Evolutionary conservation across 306 rosid genomes (phyloP), one percentile per base, ranked within the genome.

Genomic region (Vigna radiata): DNA sequence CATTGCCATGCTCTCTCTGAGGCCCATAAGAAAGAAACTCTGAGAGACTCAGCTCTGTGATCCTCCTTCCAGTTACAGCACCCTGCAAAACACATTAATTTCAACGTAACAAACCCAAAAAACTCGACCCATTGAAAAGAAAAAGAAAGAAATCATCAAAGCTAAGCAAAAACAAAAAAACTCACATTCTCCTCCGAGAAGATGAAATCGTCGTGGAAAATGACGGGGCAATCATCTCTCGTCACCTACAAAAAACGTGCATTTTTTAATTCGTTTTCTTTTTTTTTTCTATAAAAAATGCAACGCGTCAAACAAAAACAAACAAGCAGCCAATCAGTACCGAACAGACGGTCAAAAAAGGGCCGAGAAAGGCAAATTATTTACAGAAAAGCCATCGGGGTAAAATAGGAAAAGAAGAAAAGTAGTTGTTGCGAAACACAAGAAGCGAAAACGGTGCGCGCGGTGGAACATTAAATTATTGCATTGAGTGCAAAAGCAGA

Each of bases 21-120:
- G 85, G 89, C 44, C 98, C 98, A 70, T 89, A 89, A 14, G 88
- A 83, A 58, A 88, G 91, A 73, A 93, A 89, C 77, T 91, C 98
- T 1, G 68, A 53, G 6, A 89, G 43, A 74, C 67, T 56, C 59
- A 93, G 70, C 23, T 91, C 91, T 2, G 95, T 73, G 25, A 89
- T 81, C 81, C 90, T 88, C 77, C 78, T 89, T 73, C 90, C 93
- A 73, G 77, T 64, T 14, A 89, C 83, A 55, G n/a, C n/a, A 66
- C 96, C 96, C 98, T 93, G 59, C 53, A 62, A 16, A 48, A 81
- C 1, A 48, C 47, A 9, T 14, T 46, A 18, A 48, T 15, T 31
- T 12, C 44, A 8, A 7, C 5, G 18, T 43, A 58, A 17, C 11
- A 16, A 39, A n/a, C 9, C 29, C 2, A 44, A 10, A 46, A 4